A percentile compares a stretch with the other conserved stretches of the same genome.
Evolutionary conservation across 1,139 yeast genomes (phyloP).

Genomic region (Ogataea hybrid): DNA sequence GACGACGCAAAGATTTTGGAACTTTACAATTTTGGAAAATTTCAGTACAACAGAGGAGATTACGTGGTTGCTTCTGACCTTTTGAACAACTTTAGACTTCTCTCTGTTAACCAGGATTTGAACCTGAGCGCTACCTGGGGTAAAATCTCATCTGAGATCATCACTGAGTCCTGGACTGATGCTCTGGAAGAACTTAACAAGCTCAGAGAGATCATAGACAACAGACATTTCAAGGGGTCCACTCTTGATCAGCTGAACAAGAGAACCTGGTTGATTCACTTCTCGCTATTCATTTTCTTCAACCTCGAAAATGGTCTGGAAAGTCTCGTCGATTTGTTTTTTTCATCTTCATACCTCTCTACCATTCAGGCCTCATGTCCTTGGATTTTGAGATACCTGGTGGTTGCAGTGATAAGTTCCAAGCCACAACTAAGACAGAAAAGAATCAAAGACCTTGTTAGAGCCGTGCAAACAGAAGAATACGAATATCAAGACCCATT

Average conservation of each 20-base stretch:
- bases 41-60: slow-evolving; percentile 60
- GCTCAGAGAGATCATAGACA: slow-evolving; percentile 55
- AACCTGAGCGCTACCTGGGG: slow-evolving; percentile 64
- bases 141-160: slow-evolving; percentile 55
- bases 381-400: slow-evolving; percentile 60
- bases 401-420: slow-evolving; percentile 52
- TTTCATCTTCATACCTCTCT: slow-evolving; percentile 55
- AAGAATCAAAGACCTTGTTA: slow-evolving; percentile 53
- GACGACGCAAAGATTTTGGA: slow-evolving; percentile 49
- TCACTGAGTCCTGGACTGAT: slow-evolving; percentile 48
- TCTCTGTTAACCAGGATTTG: slow-evolving; percentile 48
- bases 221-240: slow-evolving; percentile 45
- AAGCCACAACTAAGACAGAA: slow-evolving; percentile 36
- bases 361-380: slow-evolving; percentile 68
- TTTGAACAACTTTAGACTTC: slow-evolving; percentile 51
- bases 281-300: slow-evolving; percentile 61
- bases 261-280: slow-evolving; percentile 65
- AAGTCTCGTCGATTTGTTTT: slow-evolving; percentile 50
- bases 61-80: slow-evolving; percentile 56
- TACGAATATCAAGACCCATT: slow-evolving; percentile 64
- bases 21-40: slow-evolving; percentile 54
- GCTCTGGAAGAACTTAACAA: slow-evolving; percentile 51
- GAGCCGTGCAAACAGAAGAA: slow-evolving; percentile 54
- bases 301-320: slow-evolving; percentile 38
- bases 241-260: slow-evolving; percentile 57